Evolutionary conservation across 2,329 filamentous ascomycete species (phyloP), one percentile per base, ranked within the genome.

Genomic region (Exophiala phaeomuriformis): DNA sequence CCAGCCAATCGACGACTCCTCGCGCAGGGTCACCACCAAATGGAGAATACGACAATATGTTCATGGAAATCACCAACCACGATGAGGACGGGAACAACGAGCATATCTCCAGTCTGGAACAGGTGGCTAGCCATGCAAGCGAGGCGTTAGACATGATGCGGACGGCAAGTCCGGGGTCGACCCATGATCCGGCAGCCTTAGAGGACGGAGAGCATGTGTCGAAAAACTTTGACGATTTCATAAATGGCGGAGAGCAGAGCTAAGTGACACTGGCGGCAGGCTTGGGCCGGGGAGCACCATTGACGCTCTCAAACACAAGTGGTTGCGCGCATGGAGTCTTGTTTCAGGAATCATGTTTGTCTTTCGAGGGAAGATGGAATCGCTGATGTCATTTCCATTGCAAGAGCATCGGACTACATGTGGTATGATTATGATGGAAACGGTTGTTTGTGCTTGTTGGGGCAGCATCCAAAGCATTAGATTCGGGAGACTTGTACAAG

Each of bases 61-160:
- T 75, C 59, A 72, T 71, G 6, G 73, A 75, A 47, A 61, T 75
- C 51, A 74, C 71, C 1, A 72, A 74, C 49, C 69, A 74, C 53
- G 71, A 74, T 55, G 44, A 66, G 65, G 61, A 65, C 60, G 8
- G 45, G 8, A 50, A 8, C 30, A 52, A 60, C 37, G 60, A 61
- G 12, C 33, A 48, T 3, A 53, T 50, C n/a, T 48, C 61, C 10
- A 55, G 41, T 41, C 53, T 63, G 4, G 61, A 61, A 41, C 61
- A 63, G 28, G 71, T 74, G 49, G 72, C 72, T 30, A 71, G 69
- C n/a, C 72, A 75, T 60, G 72, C 72, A 5, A 73, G 71, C 39
- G 73, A 75, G 59, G 73, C 72, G 3, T 62, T 75, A 19, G 73
- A 75, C 46, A 53, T 63, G 55, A 63, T 63, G 41, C 53, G 58